phyloP scores from a whole-genome alignment of 768 basidiomycete species.

The Macrolepiota fuliginosa region DNA sequence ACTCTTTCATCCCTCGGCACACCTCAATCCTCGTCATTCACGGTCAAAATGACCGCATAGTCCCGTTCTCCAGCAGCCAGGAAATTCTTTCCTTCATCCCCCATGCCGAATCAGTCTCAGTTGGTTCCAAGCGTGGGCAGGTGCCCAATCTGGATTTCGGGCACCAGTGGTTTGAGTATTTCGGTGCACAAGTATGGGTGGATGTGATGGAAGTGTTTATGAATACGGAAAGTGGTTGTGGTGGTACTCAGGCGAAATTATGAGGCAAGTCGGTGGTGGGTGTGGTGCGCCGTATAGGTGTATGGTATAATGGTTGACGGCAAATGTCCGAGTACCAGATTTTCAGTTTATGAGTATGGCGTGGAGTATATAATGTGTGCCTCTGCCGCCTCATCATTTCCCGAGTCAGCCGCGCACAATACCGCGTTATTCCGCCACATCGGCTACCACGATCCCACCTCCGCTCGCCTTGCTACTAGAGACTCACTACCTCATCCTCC shows the following conservation, averaged over 20 bases:
- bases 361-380: too few species aligned
- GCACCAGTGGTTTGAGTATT: constrained; percentile 47
- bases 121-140: constrained; percentile 30
- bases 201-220: constrained; percentile 35
- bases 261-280: not conserved
- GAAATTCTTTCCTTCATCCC: constrained; percentile 35
- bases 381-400: too few species aligned
- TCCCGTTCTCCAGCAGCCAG: constrained; percentile 34
- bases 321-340: too few species aligned
- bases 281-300: not conserved
- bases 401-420: too few species aligned
- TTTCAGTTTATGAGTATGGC: too few species aligned
- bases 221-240: too few species aligned
- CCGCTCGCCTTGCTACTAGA: too few species aligned
- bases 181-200: constrained; percentile 37
- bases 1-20: constrained; percentile 25
- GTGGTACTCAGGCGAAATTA: not conserved
- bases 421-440: too few species aligned
- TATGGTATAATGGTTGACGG: constrained; percentile 15
- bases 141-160: constrained; percentile 37
- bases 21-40: constrained; percentile 39
- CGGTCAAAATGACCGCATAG: constrained; percentile 35
- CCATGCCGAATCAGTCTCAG: constrained; percentile 31
- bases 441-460: too few species aligned
- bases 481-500: too few species aligned